Evolutionary conservation across 352 stramenopile species (phyloP).

Genomic region (Phytophthora citrophthora): DNA sequence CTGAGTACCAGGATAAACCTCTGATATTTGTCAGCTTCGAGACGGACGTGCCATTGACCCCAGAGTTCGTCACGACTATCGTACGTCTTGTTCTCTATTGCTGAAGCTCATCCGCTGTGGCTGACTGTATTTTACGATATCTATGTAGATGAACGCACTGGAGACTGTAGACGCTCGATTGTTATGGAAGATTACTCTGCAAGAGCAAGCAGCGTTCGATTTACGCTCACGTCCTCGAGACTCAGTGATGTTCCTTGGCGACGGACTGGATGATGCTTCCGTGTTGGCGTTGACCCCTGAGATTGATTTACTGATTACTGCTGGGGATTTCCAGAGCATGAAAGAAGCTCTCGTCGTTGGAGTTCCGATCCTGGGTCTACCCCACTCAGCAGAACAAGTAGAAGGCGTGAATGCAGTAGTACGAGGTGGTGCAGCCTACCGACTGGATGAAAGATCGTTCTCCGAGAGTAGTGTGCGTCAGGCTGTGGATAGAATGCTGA

Average conservation of each 20-base stretch:
- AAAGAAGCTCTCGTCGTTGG: constrained; percentile 68
- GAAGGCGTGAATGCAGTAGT: constrained; percentile 71
- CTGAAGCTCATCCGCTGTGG: neutral
- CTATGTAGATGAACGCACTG: constrained; percentile 55
- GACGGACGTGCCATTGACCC: constrained; percentile 49
- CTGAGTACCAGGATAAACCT: constrained; percentile 33
- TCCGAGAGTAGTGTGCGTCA: constrained; percentile 39
- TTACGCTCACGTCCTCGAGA: constrained; percentile 47
- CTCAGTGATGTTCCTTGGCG: constrained; percentile 60
- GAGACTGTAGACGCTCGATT: constrained; percentile 58
- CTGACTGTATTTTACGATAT: constrained; percentile 19
- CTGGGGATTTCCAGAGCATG: constrained; percentile 61
- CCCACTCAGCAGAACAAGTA: constrained; percentile 76
- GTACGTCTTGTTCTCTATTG: constrained; percentile 36
- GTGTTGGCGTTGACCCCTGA: constrained; percentile 45
- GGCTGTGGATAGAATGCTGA: constrained; percentile 47
- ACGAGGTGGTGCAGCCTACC: constrained; percentile 57
- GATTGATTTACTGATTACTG: constrained; percentile 66
- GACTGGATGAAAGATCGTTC: constrained; percentile 45
- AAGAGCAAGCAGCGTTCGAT: constrained; percentile 68
- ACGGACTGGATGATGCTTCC: constrained; percentile 52
- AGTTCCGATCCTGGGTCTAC: constrained; percentile 72
- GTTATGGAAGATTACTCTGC: constrained; percentile 64
- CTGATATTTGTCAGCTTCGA: constrained; percentile 73
- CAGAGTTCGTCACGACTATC: constrained; percentile 61